phyloP scores from a whole-genome alignment of 805 yeast genomes.

The Cyberlindnera subsufficiens region DNA sequence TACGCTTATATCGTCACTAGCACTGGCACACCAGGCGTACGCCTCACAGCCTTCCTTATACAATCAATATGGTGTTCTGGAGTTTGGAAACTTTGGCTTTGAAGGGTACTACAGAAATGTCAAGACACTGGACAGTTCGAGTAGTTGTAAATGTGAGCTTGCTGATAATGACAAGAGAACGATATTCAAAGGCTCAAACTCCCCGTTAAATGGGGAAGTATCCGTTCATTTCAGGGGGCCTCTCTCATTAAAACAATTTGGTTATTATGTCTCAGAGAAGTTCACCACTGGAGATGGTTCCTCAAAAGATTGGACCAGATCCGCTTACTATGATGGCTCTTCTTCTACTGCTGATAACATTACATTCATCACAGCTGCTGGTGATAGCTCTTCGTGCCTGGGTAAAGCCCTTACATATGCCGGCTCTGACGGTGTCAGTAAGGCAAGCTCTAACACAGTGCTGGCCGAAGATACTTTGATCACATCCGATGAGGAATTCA shows the following conservation, averaged over 20 bases:
- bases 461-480: conserved; percentile 44
- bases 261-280: conserved; percentile 45
- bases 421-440: conserved; percentile 45
- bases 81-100: conserved; percentile 51
- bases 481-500: conserved; percentile 52
- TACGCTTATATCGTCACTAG: conserved; percentile 5
- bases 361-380: conserved; percentile 63
- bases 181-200: conserved; percentile 48
- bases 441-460: conserved; percentile 41
- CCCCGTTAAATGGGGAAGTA: conserved; percentile 64
- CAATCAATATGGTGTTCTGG: conserved; percentile 32
- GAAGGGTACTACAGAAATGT: conserved; percentile 48
- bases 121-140: conserved; percentile 33
- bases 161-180: conserved; percentile 31
- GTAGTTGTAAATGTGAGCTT: conserved; percentile 43
- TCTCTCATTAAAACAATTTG: conserved; percentile 52
- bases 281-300: conserved; percentile 29
- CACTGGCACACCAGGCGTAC: background rate
- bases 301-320: conserved; percentile 49
- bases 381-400: conserved; percentile 53
- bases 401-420: conserved; percentile 67
- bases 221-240: conserved; percentile 83
- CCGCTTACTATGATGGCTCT: conserved; percentile 51
- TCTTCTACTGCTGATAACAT: conserved; percentile 50
- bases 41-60: conserved; percentile 12